Base-by-base conservation (phyloP, 805 yeast genomes). In the Sporopachydermia quercuum region DNA sequence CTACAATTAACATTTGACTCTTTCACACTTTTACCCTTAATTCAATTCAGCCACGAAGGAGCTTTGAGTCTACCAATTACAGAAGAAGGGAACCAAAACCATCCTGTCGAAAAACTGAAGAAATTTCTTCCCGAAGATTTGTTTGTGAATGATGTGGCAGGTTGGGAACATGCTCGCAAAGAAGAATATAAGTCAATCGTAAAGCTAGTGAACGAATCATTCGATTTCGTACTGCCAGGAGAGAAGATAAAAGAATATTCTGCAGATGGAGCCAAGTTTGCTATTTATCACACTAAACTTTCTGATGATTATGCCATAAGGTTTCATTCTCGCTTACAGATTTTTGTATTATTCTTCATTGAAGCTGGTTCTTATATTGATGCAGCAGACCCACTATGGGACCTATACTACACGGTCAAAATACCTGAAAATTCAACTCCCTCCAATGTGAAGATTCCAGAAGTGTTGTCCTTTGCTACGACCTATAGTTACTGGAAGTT, bases 301-400 rank as follows among this genome's bases (percentile, higher is more conserved):
- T 49, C 54, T 8, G 66, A 63, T 37, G 52, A 51, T 0, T 51
- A 50, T 4, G 74, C 76, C 0, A 48, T 59, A 37, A 73, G 70
- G 45, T 56, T 85, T 39, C 87, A 78, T 49, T 58, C 66, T 38
- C 60, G 95, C 43, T 65, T 86, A 47, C 94, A 85, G 48, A 74
- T 87, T 2, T 72, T 91, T 48, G 82, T 83, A 13, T 61, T 89
- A 18, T 63, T 91, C 6, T 86, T 78, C 60, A 89, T 91, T 48
- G 98, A 91, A 55, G 97, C 95, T 0, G 97, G 96, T 1, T 76
- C 93, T 1, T 83, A 74, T 50, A 85, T 91, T 41, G 96, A 87
- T 52, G 66, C 68, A 34, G 56, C 56, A 0, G 98, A 91, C 56
- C 66, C 68, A 5, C 65, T 70, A 14, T 91, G 98, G 98, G 85